These are phyloP conservation scores for Withania somnifera DNA, from an alignment of 305 asterid species.

Conservation along the genomic window DNA sequence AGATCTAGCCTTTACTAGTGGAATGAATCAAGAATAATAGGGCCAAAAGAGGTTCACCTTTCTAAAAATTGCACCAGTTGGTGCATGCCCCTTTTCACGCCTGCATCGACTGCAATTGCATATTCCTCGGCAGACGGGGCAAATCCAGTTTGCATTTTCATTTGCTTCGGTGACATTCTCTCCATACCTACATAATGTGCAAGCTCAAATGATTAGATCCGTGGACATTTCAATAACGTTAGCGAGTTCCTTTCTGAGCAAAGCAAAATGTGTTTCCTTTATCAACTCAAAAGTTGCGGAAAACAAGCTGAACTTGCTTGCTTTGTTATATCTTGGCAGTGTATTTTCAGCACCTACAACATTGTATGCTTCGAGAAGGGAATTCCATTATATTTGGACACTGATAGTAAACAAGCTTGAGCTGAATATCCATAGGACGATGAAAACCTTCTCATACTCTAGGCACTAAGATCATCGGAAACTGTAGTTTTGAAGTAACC, in stretches of 20 bases:
- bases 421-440: not conserved
- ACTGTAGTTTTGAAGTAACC: not conserved
- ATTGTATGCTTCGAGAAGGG: not conserved
- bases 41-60: slow-evolving; percentile 23
- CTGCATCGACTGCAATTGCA: slow-evolving; percentile 78
- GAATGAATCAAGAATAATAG: not conserved
- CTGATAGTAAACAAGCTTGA: not conserved
- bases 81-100: slow-evolving; percentile 46
- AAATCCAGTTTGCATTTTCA: slow-evolving; percentile 44
- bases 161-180: slow-evolving; percentile 58
- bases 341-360: too few species aligned
- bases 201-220: not conserved
- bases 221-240: not conserved
- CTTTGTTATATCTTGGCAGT: too few species aligned
- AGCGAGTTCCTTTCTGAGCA: too few species aligned
- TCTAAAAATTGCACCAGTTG: slow-evolving; percentile 43
- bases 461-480: not conserved
- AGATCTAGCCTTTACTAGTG: not conserved
- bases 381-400: not conserved
- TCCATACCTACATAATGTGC: slow-evolving; percentile 38
- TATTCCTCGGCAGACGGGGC: slow-evolving; percentile 68
- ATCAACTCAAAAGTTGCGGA: too few species aligned
- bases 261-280: too few species aligned
- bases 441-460: not conserved
- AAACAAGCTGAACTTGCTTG: too few species aligned